Percentiles rank a stretch among this genome's conserved stretches.
Evolutionary conservation across 192 early-diverging fungal species (phyloP).

Genomic region (Coemansia sp.): DNA sequence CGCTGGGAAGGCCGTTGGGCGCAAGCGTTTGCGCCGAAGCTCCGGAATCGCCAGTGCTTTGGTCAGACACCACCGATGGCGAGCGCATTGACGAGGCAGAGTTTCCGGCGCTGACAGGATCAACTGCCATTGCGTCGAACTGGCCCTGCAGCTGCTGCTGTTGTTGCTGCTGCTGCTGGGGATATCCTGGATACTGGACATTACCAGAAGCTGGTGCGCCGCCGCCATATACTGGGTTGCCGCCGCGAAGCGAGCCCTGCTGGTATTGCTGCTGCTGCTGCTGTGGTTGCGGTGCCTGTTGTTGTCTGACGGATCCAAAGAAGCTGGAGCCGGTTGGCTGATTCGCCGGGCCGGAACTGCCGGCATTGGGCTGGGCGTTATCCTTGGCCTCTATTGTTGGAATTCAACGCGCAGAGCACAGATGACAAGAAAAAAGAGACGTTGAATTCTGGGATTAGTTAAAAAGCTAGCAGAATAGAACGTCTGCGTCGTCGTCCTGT

Average conservation of each 20-base stretch:
- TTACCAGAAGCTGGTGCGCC: not conserved
- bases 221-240: not conserved
- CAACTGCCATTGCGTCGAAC: not conserved
- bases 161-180: too few species aligned
- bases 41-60: not conserved
- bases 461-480: slow-evolving; percentile 1
- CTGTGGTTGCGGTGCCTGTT: slow-evolving; percentile 18
- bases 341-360: not conserved
- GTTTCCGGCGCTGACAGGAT: slow-evolving; percentile 12
- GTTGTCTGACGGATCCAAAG: slow-evolving; percentile 9
- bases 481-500: too few species aligned
- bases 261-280: slow-evolving; percentile 13
- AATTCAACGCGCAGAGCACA: not conserved
- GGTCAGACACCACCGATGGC: slow-evolving; percentile 19
- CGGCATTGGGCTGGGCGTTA: slow-evolving; percentile 5
- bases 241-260: not conserved
- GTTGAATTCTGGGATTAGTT: not conserved
- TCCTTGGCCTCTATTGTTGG: slow-evolving; percentile 28
- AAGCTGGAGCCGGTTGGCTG: slow-evolving; percentile 17
- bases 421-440: not conserved
- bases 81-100: slow-evolving; percentile 28
- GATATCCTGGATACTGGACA: slow-evolving; percentile 3
- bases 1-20: slow-evolving; percentile 49
- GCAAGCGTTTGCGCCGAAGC: slow-evolving; percentile 19
- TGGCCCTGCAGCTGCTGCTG: slow-evolving; percentile 15